Conservation (phyloP, 2,329 filamentous ascomycete genomes). For the Teratosphaeria zuluensis region DNA sequence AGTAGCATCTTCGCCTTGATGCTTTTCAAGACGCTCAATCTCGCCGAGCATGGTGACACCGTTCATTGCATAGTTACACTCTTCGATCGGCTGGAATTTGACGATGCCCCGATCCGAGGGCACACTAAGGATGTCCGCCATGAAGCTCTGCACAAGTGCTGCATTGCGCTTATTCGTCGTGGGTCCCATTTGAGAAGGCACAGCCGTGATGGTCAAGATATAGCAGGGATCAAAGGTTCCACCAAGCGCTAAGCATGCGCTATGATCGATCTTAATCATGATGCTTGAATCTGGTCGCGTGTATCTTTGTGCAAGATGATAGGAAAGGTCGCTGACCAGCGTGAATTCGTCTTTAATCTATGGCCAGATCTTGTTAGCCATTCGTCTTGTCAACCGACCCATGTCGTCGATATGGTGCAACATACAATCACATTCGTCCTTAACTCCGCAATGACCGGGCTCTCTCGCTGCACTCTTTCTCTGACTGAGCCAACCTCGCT, state of each 20-base stretch:
- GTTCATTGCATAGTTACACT: slow-evolving; percentile 62
- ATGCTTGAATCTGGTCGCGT: slow-evolving; percentile 64
- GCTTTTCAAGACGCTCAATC: slow-evolving; percentile 49
- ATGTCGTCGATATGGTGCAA: slow-evolving; percentile 5
- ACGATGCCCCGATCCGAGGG: slow-evolving; percentile 58
- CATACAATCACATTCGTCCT: slow-evolving; percentile 43
- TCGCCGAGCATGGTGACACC: slow-evolving; percentile 61
- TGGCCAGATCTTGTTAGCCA: slow-evolving; percentile 1
- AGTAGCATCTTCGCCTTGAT: slow-evolving; percentile 28
- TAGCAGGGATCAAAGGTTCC: slow-evolving; percentile 73
- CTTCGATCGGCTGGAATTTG: slow-evolving; percentile 58
- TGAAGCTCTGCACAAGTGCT: slow-evolving; percentile 63
- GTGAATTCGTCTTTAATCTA: slow-evolving; percentile 67
- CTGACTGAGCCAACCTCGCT: slow-evolving; percentile 18
- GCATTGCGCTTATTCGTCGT: slow-evolving; percentile 75
- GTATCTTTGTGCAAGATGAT: slow-evolving; percentile 65
- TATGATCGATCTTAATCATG: slow-evolving; percentile 66
- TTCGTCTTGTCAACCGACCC: not conserved
- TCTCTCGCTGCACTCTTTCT: slow-evolving; percentile 35
- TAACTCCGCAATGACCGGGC: slow-evolving; percentile 39
- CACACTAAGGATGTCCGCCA: slow-evolving; percentile 62
- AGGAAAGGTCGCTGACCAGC: slow-evolving; percentile 64
- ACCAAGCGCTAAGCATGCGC: slow-evolving; percentile 63
- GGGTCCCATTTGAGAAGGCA: slow-evolving; percentile 59
- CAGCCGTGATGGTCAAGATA: slow-evolving; percentile 60